These are phyloP conservation scores for Dipteronia sinensis DNA, from an alignment of 345 rosid genomes.

Conservation along the genomic window DNA sequence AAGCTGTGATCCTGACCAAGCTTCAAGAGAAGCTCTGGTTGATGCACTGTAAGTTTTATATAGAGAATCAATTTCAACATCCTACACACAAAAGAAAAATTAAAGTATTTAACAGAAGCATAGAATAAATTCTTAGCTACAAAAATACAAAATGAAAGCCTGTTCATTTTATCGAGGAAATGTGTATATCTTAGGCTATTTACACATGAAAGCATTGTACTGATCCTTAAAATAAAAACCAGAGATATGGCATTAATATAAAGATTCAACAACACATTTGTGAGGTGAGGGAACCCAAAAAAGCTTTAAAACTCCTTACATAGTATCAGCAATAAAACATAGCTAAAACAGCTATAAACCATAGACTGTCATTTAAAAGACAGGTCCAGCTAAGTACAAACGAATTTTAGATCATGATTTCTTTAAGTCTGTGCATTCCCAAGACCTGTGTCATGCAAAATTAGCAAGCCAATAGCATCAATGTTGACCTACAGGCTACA, in stretches of 20 bases:
- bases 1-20: slow-evolving; percentile 84
- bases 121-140: not conserved
- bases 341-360: not conserved
- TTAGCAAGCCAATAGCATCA: not conserved
- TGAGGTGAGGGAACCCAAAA: not conserved
- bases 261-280: not conserved
- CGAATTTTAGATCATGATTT: not conserved
- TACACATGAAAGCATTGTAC: not conserved
- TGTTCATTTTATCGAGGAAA: not conserved
- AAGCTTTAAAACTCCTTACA: slow-evolving; percentile 1
- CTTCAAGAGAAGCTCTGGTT: slow-evolving; percentile 79
- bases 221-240: not conserved
- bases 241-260: not conserved
- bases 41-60: slow-evolving; percentile 66
- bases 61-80: slow-evolving; percentile 64
- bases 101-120: slow-evolving; percentile 18
- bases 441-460: not conserved
- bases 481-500: not conserved
- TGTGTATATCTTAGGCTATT: not conserved
- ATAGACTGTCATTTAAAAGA: not conserved
- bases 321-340: not conserved
- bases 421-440: not conserved
- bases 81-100: slow-evolving; percentile 45
- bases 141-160: slow-evolving; percentile 8
- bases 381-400: not conserved